A percentile compares a stretch with the other conserved stretches of the same genome.
phyloP scores from a whole-genome alignment of 2,329 filamentous ascomycete species.

The Chrysoporthe austroafricana region DNA sequence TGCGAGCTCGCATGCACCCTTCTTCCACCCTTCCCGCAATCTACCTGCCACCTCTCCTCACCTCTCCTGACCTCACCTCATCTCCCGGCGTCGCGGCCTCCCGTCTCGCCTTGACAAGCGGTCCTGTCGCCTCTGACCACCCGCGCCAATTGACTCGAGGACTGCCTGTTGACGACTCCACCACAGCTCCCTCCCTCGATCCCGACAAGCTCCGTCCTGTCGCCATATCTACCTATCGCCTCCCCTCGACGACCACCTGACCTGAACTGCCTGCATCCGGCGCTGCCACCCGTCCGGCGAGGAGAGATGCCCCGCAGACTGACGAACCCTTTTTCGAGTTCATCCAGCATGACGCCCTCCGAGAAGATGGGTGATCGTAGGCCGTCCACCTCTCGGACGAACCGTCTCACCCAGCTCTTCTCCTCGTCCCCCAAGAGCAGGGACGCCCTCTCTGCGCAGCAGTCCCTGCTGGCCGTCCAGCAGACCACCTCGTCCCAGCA shows the following conservation, averaged over 20 bases:
- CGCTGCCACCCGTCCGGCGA: background rate
- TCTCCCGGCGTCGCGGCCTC: background rate
- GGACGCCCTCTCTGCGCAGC: slow-evolving; percentile 66
- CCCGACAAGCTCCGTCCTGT: slow-evolving; percentile 6
- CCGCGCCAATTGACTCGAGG: background rate
- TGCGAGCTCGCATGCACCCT: slow-evolving; percentile 10
- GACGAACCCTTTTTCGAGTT: slow-evolving; percentile 58
- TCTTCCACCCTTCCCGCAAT: slow-evolving; percentile 2
- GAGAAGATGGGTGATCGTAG: slow-evolving; percentile 60
- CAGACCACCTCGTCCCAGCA: slow-evolving; percentile 61
- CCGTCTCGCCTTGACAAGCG: background rate
- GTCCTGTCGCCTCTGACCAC: background rate
- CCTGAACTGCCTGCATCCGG: background rate
- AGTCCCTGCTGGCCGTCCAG: slow-evolving; percentile 70
- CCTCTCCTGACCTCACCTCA: background rate
- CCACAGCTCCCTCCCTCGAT: background rate
- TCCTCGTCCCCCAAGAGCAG: slow-evolving; percentile 78
- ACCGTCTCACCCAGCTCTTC: slow-evolving; percentile 82
- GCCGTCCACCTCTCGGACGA: slow-evolving; percentile 69
- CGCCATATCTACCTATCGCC: too few relatives aligned
- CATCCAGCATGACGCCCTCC: slow-evolving; percentile 50
- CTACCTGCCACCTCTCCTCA: slow-evolving; percentile 2
- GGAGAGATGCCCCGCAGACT: slow-evolving; percentile 63
- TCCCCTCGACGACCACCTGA: background rate
- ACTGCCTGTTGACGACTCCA: slow-evolving; percentile 9